Evolutionary conservation across 2,329 filamentous ascomycete species (phyloP), one percentile per base, ranked within the genome.

Genomic region (Cladorrhinum sp.): DNA sequence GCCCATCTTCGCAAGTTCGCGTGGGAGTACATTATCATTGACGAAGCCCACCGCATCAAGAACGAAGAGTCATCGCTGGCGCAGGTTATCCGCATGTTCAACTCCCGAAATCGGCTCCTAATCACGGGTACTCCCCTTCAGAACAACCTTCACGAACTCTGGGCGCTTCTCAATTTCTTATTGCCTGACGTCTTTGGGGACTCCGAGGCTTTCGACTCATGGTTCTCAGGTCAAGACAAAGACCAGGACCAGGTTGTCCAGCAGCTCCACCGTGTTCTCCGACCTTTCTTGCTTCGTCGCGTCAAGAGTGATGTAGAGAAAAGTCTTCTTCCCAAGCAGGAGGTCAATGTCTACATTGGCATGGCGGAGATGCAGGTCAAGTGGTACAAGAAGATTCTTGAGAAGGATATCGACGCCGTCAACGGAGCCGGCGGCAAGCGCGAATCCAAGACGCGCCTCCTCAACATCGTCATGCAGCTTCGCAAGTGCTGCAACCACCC

Each of bases 341-440:
- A 99, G 74, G 80, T 98, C 71, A 99, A 99, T 66, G 77, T 99
- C 25, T 99, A 98, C 72, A 89, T 99, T 66, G 95, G 93, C 67
- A 97, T 99, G 93, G 93, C 95, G 0, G 93, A 97, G 60, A 99
- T 99, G 95, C 95, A 99, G 74, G 85, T 97, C 67, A 96, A 95
- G 72, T 99, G 95, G 93, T 99, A 99, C 73, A 90, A 96, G 75
- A 98, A 97, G 79, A 99, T 99, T 68, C 80, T 99, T 2, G 95
- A 99, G 72, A 99, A 98, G 77, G 95, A 99, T 71, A 99, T 99
- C 64, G 95, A 99, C 74, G 95, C 95, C 13, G 93, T 99, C 70
- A 99, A 99, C 68, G 95, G 95, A 63, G 95, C 93, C 27, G 92
- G 90, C 65, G 95, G 95, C 55, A 99, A 97, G 78, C 90, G 93